phyloP scores from a whole-genome alignment of 2,329 filamentous ascomycete species.

The Pestalotiopsis sp. region DNA sequence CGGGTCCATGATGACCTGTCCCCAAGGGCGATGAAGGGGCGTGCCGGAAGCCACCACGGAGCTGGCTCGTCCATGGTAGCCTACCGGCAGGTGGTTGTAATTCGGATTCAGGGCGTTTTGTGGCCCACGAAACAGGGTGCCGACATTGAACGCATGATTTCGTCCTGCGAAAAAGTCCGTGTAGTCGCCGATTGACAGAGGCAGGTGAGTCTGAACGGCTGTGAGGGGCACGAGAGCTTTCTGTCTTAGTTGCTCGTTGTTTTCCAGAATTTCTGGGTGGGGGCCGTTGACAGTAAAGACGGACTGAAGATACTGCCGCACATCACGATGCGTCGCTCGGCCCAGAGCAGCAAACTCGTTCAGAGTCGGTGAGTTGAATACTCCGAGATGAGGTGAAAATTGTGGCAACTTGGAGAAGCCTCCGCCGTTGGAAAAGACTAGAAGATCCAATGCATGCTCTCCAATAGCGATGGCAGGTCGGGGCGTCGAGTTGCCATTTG shows the following conservation, averaged over 20 bases:
- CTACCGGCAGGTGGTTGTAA: slow-evolving; percentile 80
- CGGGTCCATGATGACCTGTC: slow-evolving; percentile 68
- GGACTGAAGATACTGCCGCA: slow-evolving; percentile 69
- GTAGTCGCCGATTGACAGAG: slow-evolving; percentile 80
- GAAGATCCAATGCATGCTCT: slow-evolving; percentile 70
- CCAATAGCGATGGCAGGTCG: slow-evolving; percentile 75
- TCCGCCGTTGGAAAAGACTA: slow-evolving; percentile 33
- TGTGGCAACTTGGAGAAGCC: slow-evolving; percentile 24
- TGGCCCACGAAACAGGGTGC: slow-evolving; percentile 72
- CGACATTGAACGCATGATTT: slow-evolving; percentile 73
- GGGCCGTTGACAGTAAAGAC: slow-evolving; percentile 64
- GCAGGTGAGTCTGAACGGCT: slow-evolving; percentile 68
- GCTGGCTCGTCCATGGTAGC: slow-evolving; percentile 78
- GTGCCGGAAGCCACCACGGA: slow-evolving; percentile 77
- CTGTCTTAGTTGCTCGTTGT: slow-evolving; percentile 61
- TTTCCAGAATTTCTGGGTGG: slow-evolving; percentile 62
- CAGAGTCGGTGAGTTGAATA: slow-evolving; percentile 67
- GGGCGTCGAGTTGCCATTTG: slow-evolving; percentile 53
- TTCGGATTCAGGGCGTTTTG: slow-evolving; percentile 78
- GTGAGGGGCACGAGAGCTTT: slow-evolving; percentile 60
- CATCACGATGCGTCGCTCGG: slow-evolving; percentile 66
- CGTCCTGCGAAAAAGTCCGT: slow-evolving; percentile 84
- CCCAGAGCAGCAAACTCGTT: slow-evolving; percentile 78
- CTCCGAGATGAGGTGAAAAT: slow-evolving; percentile 58
- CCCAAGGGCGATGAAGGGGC: slow-evolving; percentile 70